Conservation (phyloP, 345 rosid genomes). For the Euphorbia pulcherrima region DNA sequence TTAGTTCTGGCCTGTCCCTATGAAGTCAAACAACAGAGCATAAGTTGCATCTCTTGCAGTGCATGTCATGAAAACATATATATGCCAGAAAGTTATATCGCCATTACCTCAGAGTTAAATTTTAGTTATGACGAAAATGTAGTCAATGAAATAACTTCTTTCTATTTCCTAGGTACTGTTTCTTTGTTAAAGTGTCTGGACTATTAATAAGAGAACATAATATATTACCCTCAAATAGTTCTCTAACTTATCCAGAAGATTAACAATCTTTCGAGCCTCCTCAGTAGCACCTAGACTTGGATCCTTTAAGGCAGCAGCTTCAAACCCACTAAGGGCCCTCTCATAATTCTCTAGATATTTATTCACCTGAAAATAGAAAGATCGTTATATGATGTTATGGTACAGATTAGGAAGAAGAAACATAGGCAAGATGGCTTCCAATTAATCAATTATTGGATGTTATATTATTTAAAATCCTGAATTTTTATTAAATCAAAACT, state of each 20-base stretch:
- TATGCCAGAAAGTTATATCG: neutral
- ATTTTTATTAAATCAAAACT: neutral
- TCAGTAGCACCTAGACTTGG: slow-evolving; percentile 58
- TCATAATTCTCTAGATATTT: slow-evolving; percentile 70
- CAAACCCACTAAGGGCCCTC: slow-evolving; percentile 69
- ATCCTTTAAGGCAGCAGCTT: slow-evolving; percentile 66
- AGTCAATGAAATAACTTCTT: neutral
- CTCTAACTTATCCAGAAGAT: slow-evolving; percentile 58
- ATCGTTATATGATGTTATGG: slow-evolving; percentile 3
- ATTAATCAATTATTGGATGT: neutral
- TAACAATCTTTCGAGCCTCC: slow-evolving; percentile 55
- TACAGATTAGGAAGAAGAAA: neutral
- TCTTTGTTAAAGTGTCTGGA: neutral
- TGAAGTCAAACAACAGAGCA: slow-evolving; percentile 16
- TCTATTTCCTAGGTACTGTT: neutral
- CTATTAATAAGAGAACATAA: neutral
- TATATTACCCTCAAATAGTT: slow-evolving; percentile 45
- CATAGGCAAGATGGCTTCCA: neutral
- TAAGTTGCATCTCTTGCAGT: slow-evolving; percentile 7
- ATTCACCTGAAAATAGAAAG: slow-evolving; percentile 48
- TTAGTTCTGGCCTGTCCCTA: slow-evolving; percentile 51
- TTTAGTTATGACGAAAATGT: neutral
- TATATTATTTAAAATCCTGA: neutral
- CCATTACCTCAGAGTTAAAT: slow-evolving; percentile 4
- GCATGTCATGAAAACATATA: neutral